Base-by-base conservation (phyloP, 2,329 filamentous ascomycete species). In the Trichophyton verrucosum region DNA sequence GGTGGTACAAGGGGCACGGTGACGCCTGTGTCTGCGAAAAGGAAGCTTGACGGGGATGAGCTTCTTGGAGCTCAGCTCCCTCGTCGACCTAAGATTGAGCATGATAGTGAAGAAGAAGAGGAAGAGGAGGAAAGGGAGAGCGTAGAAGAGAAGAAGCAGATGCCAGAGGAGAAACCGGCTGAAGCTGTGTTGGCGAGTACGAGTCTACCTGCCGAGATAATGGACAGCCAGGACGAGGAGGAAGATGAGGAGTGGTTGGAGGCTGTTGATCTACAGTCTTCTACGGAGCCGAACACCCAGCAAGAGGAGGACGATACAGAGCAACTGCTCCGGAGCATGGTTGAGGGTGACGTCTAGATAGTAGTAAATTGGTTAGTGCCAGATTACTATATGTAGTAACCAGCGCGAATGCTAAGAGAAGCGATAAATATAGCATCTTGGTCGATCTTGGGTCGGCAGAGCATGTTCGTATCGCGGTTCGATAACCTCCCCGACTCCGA, bases 221-320 rank as follows among this genome's bases (percentile, higher is more conserved):
- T 60, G 27, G 62, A 63, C 57, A 63, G 61, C 40, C 58, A 63
- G 40, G 58, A 36, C 33, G 61, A 63, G 15, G 33, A 59, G 15
- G 61, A 58, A 2, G 59, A 20, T 6, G 59, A 61, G 3, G 51
- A 20, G 11, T 55, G 51, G 51, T n/a, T 55, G 15, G 51, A 55
- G 27, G n/a, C 24, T 55, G n/a, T 27, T 27, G 11, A 15, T 11
- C 13, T 15, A 11, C 13, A n/a, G 13, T 27, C 27, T 55, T 15
- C 24, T 5, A 15, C 27, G 0, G 51, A 8, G 6, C 49, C 22
- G 5, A 33, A 4, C n/a, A 22, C 46, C 5, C 20, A 22, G 8
- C 20, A 51, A 11, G 51, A 24, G 4, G 27, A 55, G 15, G 51
- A 55, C 11, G 51, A 55, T 15, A 55, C 51, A 6, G 51, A 55